Conservation (phyloP, 768 basidiomycete species). For the Gloeopeniophorella convolvens region DNA sequence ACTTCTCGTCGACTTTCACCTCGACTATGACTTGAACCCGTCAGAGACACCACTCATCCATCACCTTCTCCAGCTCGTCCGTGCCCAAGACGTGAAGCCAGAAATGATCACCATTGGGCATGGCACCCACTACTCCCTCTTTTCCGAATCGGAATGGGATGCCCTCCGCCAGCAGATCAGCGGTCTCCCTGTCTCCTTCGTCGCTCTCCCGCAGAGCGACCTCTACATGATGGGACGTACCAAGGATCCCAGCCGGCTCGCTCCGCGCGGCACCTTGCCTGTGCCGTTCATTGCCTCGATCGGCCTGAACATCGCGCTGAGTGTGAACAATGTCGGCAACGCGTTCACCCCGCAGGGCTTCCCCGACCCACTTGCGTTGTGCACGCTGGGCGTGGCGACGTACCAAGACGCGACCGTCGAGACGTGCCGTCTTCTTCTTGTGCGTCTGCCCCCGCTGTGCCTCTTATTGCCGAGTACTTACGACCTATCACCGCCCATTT, state of each 20-base stretch:
- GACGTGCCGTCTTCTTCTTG: conserved; percentile 43
- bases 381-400: conserved; percentile 49
- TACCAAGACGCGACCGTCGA: conserved; percentile 50
- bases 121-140: conserved; percentile 11
- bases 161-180: conserved; percentile 37
- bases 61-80: conserved; percentile 42
- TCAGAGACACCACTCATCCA: conserved; percentile 46
- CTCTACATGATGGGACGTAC: conserved; percentile 61
- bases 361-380: conserved; percentile 53
- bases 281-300: conserved; percentile 42
- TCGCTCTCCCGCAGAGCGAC: conserved; percentile 57
- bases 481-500: neutral
- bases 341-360: conserved; percentile 66
- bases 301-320: conserved; percentile 45
- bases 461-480: conserved; percentile 6
- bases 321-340: conserved; percentile 62
- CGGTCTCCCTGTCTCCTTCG: conserved; percentile 44
- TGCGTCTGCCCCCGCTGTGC: conserved; percentile 25
- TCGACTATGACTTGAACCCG: conserved; percentile 59
- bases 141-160: conserved; percentile 48
- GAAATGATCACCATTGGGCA: conserved; percentile 11
- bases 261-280: conserved; percentile 50
- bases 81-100: conserved; percentile 26
- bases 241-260: conserved; percentile 28
- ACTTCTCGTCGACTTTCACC: conserved; percentile 55